A percentile compares a stretch with the other conserved stretches of the same genome.
Evolutionary conservation across 2,329 filamentous ascomycete species (phyloP).

Genomic region (Penicillium sp.): DNA sequence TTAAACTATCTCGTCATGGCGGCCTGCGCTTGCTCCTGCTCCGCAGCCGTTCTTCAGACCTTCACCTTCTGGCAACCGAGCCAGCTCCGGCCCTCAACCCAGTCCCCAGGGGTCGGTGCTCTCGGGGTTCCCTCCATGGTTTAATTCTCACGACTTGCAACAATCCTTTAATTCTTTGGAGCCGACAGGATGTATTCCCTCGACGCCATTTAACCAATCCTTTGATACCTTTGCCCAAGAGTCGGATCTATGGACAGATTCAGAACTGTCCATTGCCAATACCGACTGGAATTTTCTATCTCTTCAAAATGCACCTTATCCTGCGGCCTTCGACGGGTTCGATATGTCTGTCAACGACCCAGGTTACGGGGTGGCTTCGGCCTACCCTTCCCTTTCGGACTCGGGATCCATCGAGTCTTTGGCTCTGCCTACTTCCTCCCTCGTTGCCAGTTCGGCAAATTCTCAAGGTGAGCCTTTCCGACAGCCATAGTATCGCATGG

Average conservation of each 20-base stretch:
- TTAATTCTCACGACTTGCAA: constrained; percentile 15
- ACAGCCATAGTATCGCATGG: neutral
- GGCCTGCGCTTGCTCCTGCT: constrained; percentile 20
- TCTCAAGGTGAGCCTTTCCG: constrained; percentile 16
- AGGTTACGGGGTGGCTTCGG: constrained; percentile 14
- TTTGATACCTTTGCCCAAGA: constrained; percentile 18
- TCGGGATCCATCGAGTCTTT: constrained; percentile 17
- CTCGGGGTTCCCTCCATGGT: constrained; percentile 12
- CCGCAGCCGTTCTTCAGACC: constrained; percentile 16
- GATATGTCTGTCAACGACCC: constrained; percentile 12
- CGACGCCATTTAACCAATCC: constrained; percentile 17
- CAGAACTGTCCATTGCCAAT: constrained; percentile 19
- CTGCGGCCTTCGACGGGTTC: constrained; percentile 9
- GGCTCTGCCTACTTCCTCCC: constrained; percentile 7
- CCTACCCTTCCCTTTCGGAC: constrained; percentile 22
- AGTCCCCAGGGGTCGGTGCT: constrained; percentile 15
- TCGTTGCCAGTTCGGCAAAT: constrained; percentile 16
- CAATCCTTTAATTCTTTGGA: constrained; percentile 12
- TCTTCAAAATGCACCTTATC: constrained; percentile 7
- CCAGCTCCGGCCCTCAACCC: constrained; percentile 13
- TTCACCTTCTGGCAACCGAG: constrained; percentile 17
- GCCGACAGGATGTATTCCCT: constrained; percentile 14
- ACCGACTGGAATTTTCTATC: constrained; percentile 24
- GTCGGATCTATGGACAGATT: constrained; percentile 23
- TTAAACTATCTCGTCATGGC: constrained; percentile 27